Evolutionary conservation across 352 stramenopile genomes (phyloP).

Genomic region (Heterotrichella gracilis): DNA sequence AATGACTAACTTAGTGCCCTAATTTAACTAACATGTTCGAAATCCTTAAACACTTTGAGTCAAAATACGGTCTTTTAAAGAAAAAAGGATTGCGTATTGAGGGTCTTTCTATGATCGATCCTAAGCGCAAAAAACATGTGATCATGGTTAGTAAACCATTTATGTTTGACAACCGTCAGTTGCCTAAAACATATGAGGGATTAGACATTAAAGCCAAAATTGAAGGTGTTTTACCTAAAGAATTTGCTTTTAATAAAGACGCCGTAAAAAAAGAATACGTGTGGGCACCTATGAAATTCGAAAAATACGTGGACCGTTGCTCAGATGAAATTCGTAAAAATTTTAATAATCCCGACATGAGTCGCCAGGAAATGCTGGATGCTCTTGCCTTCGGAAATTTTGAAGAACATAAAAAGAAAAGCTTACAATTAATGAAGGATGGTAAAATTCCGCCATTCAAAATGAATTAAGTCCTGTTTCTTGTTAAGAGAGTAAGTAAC

Average conservation of each 20-base stretch:
- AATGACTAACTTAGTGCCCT: background rate
- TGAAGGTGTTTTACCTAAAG: background rate
- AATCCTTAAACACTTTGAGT: background rate
- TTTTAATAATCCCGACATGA: background rate
- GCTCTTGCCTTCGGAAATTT: background rate
- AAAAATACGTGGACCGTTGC: background rate
- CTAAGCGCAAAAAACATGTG: constrained; percentile 6
- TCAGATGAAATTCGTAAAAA: background rate
- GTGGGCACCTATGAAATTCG: background rate
- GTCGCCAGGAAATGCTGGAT: background rate
- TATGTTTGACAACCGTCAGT: background rate
- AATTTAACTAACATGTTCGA: background rate
- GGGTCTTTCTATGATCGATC: background rate
- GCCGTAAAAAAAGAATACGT: constrained; percentile 6
- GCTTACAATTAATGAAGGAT: background rate
- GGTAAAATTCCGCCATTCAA: background rate
- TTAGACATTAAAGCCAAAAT: background rate
- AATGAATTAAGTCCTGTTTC: background rate
- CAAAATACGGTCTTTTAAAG: background rate
- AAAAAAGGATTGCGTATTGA: constrained; percentile 1
- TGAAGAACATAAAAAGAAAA: constrained; percentile 9
- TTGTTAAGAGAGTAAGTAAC: background rate
- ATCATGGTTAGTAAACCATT: background rate
- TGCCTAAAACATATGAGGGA: background rate
- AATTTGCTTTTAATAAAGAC: constrained; percentile 6